Base-by-base conservation (phyloP, 2,329 filamentous ascomycete species). In the Colletotrichum destructivum region DNA sequence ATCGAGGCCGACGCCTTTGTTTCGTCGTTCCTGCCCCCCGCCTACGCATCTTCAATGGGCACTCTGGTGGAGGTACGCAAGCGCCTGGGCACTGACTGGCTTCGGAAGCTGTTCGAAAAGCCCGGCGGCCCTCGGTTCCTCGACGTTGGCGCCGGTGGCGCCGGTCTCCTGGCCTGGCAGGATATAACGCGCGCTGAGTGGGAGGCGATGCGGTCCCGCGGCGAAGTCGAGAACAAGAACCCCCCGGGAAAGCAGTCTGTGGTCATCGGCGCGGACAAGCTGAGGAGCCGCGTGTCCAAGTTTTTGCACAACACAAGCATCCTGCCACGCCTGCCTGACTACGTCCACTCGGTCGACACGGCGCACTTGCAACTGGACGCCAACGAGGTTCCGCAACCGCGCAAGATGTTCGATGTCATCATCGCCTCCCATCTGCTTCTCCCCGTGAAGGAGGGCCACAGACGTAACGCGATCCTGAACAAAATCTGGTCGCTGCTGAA, bases 281-380 rank as follows among this genome's bases (percentile, higher is more conserved):
- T 99, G 38, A 90, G 95, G 21, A 87, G 93, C 67, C 92, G 95
- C 42, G 87, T 94, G 31, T 94, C 94, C 75, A 86, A 85, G 21
- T 89, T 98, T 74, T 84, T 99, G 15, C 88, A 97, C 47, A 92
- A 98, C 79, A 98, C 96, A 0, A 97, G 93, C 0, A 98, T 99
- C 78, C 87, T 99, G 9, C 95, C 96, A 9, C 91, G 95, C 4
- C 84, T 98, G n/a, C 96, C 96, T 0, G 94, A 98, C 77, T 95
- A 96, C 74, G 82, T 94, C 35, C 92, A 92, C 78, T 88, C 89
- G 1, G 85, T 88, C 26, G 85, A 91, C 69, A 89, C 89, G 60
- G 85, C 88, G 12, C 87, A 89, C 21, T 84, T 85, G 69, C 87
- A 88, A 46, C 79, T 94, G 6, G 89, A 94, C 67, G 88, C 89